These are phyloP conservation scores for Scleroderma bovista DNA, from an alignment of 768 basidiomycete species.

Conservation along the genomic window DNA sequence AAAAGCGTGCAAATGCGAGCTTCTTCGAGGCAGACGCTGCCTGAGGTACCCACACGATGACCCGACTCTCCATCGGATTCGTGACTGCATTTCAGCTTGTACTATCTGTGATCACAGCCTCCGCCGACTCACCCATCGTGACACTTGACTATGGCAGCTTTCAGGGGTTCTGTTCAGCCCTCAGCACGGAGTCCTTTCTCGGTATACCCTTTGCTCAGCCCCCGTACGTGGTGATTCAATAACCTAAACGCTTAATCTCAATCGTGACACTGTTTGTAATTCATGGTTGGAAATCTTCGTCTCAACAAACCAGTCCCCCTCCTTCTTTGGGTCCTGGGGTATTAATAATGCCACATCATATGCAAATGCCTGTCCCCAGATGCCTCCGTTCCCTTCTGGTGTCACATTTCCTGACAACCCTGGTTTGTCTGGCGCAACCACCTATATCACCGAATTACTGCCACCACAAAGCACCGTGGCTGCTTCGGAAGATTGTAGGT, in stretches of 20 bases:
- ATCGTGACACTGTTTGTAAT: background rate
- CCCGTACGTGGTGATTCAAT: constrained; percentile 1
- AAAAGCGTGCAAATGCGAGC: no score
- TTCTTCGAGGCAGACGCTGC: no score
- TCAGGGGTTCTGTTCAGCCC: constrained; percentile 9
- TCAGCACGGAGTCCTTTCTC: constrained; percentile 10
- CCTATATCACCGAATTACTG: constrained; percentile 3
- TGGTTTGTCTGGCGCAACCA: constrained; percentile 4
- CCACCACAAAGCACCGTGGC: background rate
- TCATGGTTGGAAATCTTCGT: constrained; percentile 13
- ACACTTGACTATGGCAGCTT: constrained; percentile 15
- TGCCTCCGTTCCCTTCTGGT: background rate
- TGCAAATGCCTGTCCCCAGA: background rate
- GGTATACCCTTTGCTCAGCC: constrained; percentile 14
- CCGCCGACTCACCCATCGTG: constrained; percentile 10
- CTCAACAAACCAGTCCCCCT: constrained; percentile 11
- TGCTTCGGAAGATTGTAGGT: constrained; percentile 16
- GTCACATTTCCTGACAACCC: background rate
- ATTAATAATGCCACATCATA: background rate
- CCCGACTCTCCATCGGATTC: no score
- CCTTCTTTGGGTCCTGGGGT: background rate
- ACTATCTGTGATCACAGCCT: no score
- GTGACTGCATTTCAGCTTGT: no score
- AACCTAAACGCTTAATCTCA: background rate
- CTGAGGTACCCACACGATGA: no score